A percentile compares a stretch with the other conserved stretches of the same genome.
Conservation (phyloP, 2,329 filamentous ascomycete species). For the Daldinia sp. region DNA sequence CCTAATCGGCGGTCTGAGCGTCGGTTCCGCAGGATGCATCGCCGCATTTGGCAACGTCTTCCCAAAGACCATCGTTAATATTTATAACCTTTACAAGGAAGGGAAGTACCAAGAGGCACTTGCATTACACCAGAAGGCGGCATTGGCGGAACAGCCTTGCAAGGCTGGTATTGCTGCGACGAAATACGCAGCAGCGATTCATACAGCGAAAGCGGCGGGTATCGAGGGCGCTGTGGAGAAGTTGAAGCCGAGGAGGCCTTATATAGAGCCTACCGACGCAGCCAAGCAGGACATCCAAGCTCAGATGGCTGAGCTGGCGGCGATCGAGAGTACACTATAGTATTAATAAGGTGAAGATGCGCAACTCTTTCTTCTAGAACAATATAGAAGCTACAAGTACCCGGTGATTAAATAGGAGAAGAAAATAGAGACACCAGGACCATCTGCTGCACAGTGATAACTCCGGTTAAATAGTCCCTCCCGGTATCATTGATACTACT, state of each 20-base stretch:
- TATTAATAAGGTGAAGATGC: not conserved
- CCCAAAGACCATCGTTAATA: slow-evolving; percentile 62
- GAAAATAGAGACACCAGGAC: not conserved
- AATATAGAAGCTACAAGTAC: not conserved
- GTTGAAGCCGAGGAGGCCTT: slow-evolving; percentile 68
- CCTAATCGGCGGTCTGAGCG: slow-evolving; percentile 66
- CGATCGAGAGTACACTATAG: slow-evolving; percentile 42
- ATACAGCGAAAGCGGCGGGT: slow-evolving; percentile 65
- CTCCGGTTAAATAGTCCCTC: not conserved
- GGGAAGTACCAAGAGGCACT: slow-evolving; percentile 67
- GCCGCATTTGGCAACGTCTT: slow-evolving; percentile 71
- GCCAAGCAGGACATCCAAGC: slow-evolving; percentile 53
- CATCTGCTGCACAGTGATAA: too few species aligned
- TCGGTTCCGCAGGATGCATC: slow-evolving; percentile 67
- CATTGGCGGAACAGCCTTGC: slow-evolving; percentile 70
- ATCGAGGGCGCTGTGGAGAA: slow-evolving; percentile 66
- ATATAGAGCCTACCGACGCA: slow-evolving; percentile 57
- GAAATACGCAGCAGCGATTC: slow-evolving; percentile 73
- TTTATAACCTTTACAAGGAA: slow-evolving; percentile 68
- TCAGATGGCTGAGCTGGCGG: slow-evolving; percentile 50
- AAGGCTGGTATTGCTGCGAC: slow-evolving; percentile 72
- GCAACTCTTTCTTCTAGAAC: not conserved
- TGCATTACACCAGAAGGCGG: slow-evolving; percentile 66
- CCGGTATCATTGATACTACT: not conserved
- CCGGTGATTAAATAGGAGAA: not conserved